Percentiles rank a stretch among this genome's conserved stretches.
Conservation (phyloP, 345 rosid species). For the Dipteronia sinensis region DNA sequence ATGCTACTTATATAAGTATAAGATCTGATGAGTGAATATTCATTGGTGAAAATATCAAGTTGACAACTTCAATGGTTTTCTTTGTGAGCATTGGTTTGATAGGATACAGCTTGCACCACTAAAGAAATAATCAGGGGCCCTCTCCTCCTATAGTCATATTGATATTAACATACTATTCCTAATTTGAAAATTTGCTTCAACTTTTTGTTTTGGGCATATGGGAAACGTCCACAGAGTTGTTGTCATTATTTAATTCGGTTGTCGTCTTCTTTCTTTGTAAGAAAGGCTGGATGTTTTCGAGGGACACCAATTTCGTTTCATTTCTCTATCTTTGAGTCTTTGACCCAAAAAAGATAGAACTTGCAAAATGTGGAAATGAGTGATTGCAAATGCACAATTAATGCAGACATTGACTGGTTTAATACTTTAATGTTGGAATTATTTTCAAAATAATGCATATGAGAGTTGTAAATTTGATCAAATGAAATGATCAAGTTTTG, state of each 20-base stretch:
- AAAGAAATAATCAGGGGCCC: background rate
- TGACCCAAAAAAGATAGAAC: background rate
- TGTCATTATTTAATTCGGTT: background rate
- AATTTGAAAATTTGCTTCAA: background rate
- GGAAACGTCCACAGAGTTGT: background rate
- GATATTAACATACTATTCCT: background rate
- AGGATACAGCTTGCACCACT: background rate
- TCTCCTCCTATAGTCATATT: too few species aligned
- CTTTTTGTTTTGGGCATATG: background rate
- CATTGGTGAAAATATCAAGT: background rate
- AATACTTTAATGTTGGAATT: too few species aligned
- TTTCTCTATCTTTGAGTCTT: constrained; percentile 10
- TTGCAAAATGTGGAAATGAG: background rate
- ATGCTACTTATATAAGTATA: background rate
- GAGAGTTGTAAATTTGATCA: too few species aligned
- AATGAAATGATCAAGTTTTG: too few species aligned
- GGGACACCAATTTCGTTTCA: background rate
- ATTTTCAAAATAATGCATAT: too few species aligned
- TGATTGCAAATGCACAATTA: background rate
- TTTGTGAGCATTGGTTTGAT: background rate
- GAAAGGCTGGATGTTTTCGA: background rate
- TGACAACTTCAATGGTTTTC: background rate
- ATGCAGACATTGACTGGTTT: background rate
- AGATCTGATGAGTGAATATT: background rate
- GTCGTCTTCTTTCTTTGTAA: background rate